Percentiles rank a stretch among this genome's conserved stretches.
phyloP scores from a whole-genome alignment of 768 basidiomycete species.

The Obba rivulosa region DNA sequence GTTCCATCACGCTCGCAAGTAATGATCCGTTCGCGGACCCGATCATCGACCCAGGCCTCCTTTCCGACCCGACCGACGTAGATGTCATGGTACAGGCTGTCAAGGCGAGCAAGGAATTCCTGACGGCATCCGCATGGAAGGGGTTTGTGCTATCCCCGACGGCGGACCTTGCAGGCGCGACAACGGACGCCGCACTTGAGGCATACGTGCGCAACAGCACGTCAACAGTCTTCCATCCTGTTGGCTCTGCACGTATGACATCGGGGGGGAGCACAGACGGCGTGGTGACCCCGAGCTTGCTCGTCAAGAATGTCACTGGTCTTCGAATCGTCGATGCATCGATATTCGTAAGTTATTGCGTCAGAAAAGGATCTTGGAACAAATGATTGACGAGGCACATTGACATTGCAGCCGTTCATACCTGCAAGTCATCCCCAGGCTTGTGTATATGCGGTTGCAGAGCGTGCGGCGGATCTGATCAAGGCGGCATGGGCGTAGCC shows the following conservation, averaged over 20 bases:
- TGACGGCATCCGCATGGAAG: conserved; percentile 8
- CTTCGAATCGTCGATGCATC: conserved; percentile 28
- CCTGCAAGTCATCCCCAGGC: conserved; percentile 16
- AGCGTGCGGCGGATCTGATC: conserved; percentile 20
- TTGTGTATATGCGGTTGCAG: conserved; percentile 18
- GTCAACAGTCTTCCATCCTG: conserved; percentile 20
- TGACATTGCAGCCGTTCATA: conserved; percentile 17
- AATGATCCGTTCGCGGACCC: conserved; percentile 21
- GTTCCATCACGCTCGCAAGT: conserved; percentile 20
- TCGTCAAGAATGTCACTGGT: conserved; percentile 38
- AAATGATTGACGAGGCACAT: background rate
- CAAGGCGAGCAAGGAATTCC: conserved; percentile 1
- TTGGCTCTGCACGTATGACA: conserved; percentile 39
- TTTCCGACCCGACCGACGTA: conserved; percentile 23
- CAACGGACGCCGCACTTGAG: conserved; percentile 14
- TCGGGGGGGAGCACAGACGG: conserved; percentile 15
- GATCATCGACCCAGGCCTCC: conserved; percentile 22
- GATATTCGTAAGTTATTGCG: conserved; percentile 8
- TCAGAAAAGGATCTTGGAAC: background rate
- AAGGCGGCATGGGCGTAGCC: conserved; percentile 6
- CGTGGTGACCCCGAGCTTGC: conserved; percentile 37
- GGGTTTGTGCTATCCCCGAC: conserved; percentile 3
- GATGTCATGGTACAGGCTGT: conserved; percentile 19
- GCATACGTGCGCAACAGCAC: conserved; percentile 12
- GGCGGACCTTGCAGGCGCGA: background rate